A percentile compares a stretch with the other conserved stretches of the same genome.
These are phyloP conservation scores for Actinomucor elegans DNA, from an alignment of 371 early-diverging fungal species.

Conservation along the genomic window DNA sequence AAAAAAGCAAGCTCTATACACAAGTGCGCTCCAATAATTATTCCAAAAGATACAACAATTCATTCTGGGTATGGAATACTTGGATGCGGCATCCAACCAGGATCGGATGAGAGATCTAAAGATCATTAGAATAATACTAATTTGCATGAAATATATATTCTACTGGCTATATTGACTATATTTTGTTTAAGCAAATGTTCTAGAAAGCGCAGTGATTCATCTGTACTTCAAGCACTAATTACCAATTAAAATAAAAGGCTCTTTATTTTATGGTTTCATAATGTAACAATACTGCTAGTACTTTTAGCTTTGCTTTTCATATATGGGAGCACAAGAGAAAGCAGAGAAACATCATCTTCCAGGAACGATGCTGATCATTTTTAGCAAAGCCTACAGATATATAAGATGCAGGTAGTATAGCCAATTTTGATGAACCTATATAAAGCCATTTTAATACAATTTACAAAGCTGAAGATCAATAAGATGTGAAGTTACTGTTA, in stretches of 20 bases:
- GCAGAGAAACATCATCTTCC: not conserved
- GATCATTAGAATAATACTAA: too few species aligned
- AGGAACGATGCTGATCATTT: constrained; percentile 2
- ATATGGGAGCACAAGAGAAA: constrained; percentile 7
- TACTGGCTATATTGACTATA: too few species aligned
- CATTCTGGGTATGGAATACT: too few species aligned
- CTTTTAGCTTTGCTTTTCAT: constrained; percentile 6
- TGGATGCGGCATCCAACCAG: too few species aligned
- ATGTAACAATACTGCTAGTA: constrained; percentile 4
- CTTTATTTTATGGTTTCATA: constrained; percentile 2
- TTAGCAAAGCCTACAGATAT: constrained; percentile 2
- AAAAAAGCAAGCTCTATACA: too few species aligned
- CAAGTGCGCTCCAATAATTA: too few species aligned
- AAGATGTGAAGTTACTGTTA: constrained; percentile 10
- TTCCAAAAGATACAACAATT: too few species aligned
- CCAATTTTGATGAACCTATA: constrained; percentile 15
- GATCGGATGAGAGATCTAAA: too few species aligned
- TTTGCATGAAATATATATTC: too few species aligned
- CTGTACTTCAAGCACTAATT: too few species aligned
- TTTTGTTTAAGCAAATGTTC: too few species aligned
- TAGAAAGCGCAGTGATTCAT: too few species aligned
- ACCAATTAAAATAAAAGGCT: constrained; percentile 3
- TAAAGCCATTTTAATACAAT: constrained; percentile 12
- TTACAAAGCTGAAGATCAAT: constrained; percentile 10
- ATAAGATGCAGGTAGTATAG: constrained; percentile 5